Evolutionary conservation across 805 yeast genomes (phyloP), one percentile per base, ranked within the genome.

Genomic region (Kuraishia piskuri): DNA sequence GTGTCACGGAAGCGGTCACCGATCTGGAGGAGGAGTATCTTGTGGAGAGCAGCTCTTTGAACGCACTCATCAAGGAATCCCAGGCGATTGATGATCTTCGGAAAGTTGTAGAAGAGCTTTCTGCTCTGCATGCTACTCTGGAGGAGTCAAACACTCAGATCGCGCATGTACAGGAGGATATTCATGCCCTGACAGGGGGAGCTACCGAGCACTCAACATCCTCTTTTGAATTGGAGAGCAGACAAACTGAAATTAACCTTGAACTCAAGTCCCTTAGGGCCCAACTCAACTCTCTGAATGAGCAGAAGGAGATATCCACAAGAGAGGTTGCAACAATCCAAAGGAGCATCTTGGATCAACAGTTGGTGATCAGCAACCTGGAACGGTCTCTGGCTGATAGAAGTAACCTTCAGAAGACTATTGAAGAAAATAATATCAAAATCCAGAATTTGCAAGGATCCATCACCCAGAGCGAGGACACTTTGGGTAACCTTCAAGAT

Each of bases 341-440:
- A 54, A 74, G 69, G 36, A 65, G 66, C 37, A 65, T 83, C 14
- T 81, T 82, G 54, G 88, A 83, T 58, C 73, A 76, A 52, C 72
- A 73, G 58, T 63, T 85, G 48, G 59, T 62, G 2, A 76, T 87
- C 23, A 78, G 80, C 57, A 74, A 77, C 48, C 63, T 81, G 53
- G 87, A 84, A 59, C 72, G 70, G 49, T 67, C 80, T 4, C 67
- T 80, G 26, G 63, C 74, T 49, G 86, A 82, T 54, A 70, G 75
- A 37, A 68, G 68, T 21, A 73, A 69, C 52, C 60, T 78, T 52
- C 66, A 69, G 52, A 68, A 61, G 22, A 60, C 72, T 2, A 68
- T 81, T 6, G 59, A 60, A 1, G 79, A 72, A 19, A 62, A 66
- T 17, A 69, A 68, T 25, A 51, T 31, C 1, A 66, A 70, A 50